phyloP scores from a whole-genome alignment of 2,329 filamentous ascomycete genomes.

The Lecanosticta acicola region DNA sequence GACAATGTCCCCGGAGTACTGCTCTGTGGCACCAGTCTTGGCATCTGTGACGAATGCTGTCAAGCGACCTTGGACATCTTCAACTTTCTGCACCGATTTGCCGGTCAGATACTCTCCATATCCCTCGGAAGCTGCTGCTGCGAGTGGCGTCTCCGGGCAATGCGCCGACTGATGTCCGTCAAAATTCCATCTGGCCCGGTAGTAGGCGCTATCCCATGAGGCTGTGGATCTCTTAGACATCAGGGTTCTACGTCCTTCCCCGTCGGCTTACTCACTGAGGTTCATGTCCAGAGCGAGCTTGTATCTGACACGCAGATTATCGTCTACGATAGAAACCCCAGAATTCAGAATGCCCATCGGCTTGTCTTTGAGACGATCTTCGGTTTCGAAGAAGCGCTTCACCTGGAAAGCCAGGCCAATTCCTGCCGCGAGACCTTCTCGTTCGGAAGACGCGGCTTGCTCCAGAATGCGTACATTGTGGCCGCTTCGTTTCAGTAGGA shows the following conservation, averaged over 20 bases:
- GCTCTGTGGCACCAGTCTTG: conserved; percentile 4
- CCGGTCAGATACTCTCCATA: conserved; percentile 8
- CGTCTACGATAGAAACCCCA: conserved; percentile 12
- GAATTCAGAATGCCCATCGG: conserved; percentile 10
- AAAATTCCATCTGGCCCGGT: conserved; percentile 17
- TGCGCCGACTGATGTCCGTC: conserved; percentile 16
- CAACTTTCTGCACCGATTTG: conserved; percentile 10
- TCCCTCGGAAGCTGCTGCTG: conserved; percentile 5
- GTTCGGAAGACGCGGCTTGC: conserved; percentile 15
- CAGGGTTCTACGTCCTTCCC: too few species aligned
- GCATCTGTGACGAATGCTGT: conserved; percentile 8
- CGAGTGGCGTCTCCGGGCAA: conserved; percentile 8
- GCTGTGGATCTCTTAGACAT: too few species aligned
- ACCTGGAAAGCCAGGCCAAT: conserved; percentile 15
- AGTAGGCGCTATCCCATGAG: conserved; percentile 19
- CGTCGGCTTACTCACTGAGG: too few species aligned
- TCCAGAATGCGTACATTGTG: conserved; percentile 39
- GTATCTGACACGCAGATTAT: conserved; percentile 9
- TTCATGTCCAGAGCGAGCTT: conserved; percentile 4
- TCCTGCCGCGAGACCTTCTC: conserved; percentile 20
- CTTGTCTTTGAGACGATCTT: conserved; percentile 14
- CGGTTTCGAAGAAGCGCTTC: conserved; percentile 17
- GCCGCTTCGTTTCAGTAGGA: conserved; percentile 39
- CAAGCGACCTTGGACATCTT: conserved; percentile 6
- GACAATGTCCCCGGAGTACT: conserved; percentile 16